Evolutionary conservation across 192 early-diverging fungal genomes (phyloP).

Genomic region (Coemansia sp.): DNA sequence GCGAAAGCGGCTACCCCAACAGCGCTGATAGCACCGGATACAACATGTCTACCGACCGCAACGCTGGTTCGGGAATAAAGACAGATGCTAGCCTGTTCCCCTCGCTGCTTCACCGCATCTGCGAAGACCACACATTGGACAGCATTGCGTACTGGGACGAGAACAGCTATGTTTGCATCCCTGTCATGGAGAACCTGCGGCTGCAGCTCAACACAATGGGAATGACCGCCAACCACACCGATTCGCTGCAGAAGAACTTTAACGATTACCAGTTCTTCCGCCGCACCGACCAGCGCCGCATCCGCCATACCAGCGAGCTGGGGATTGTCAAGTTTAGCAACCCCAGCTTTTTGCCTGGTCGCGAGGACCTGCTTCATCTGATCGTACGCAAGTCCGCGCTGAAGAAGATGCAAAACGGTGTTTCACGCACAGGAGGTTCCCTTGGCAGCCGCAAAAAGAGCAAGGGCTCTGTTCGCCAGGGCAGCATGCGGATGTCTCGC

Average conservation of each 20-base stretch:
- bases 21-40: constrained; percentile 29
- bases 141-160: constrained; percentile 42
- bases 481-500: constrained; percentile 21
- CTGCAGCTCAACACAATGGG: constrained; percentile 42
- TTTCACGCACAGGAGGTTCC: constrained; percentile 14
- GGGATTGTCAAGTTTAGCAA: constrained; percentile 48
- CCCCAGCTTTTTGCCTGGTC: constrained; percentile 40
- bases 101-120: constrained; percentile 44
- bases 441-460: constrained; percentile 24
- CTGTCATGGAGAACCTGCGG: constrained; percentile 40
- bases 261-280: constrained; percentile 55
- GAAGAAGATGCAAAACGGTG: constrained; percentile 30
- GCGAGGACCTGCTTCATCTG: constrained; percentile 29
- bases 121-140: constrained; percentile 21
- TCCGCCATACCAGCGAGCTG: constrained; percentile 45
- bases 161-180: constrained; percentile 41
- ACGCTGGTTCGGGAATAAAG: constrained; percentile 13
- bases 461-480: constrained; percentile 31
- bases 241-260: constrained; percentile 55
- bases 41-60: constrained; percentile 23
- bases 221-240: constrained; percentile 52
- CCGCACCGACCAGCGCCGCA: constrained; percentile 50
- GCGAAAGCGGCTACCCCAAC: constrained; percentile 23
- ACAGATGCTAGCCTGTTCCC: constrained; percentile 39
- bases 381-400: constrained; percentile 52